Percentiles rank a stretch among this genome's conserved stretches.
phyloP scores from a whole-genome alignment of 2,329 filamentous ascomycete genomes.

The Fusarium sp. region DNA sequence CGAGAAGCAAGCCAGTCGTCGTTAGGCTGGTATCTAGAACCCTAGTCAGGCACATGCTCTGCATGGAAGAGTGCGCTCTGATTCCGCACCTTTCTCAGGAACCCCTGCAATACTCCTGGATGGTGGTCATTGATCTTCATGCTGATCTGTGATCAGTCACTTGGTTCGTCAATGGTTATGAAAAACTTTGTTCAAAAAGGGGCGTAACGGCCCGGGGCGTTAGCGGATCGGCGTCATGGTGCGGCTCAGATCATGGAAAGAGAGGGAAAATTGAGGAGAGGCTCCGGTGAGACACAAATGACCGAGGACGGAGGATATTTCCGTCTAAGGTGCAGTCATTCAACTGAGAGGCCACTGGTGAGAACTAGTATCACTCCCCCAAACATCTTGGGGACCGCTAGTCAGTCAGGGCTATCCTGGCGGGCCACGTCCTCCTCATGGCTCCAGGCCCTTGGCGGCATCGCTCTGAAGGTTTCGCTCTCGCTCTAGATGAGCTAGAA shows the following conservation, averaged over 20 bases:
- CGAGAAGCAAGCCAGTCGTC: not conserved
- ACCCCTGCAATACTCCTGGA: not conserved
- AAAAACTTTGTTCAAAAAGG: not conserved
- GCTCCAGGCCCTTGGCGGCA: not conserved
- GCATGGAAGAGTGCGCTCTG: not conserved
- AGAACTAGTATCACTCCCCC: not conserved
- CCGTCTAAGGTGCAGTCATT: not conserved
- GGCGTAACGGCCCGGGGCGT: not conserved
- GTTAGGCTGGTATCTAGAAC: not conserved
- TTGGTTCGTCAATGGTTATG: not conserved
- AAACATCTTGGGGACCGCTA: not conserved
- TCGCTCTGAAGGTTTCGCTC: not conserved
- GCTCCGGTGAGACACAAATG: not conserved
- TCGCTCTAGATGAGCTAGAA: not conserved
- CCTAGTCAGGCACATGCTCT: not conserved
- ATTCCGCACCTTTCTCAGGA: not conserved
- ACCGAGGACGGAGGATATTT: not conserved
- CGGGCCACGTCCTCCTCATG: not conserved
- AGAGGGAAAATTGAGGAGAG: not conserved
- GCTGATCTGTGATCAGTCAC: not conserved
- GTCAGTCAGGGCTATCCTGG: not conserved
- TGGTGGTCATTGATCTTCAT: not conserved
- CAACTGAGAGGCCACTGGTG: not conserved
- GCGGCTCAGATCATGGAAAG: not conserved
- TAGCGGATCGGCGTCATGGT: not conserved